Evolutionary conservation across 2,329 filamentous ascomycete species (phyloP).

Genomic region (Tolypocladium inflatum): DNA sequence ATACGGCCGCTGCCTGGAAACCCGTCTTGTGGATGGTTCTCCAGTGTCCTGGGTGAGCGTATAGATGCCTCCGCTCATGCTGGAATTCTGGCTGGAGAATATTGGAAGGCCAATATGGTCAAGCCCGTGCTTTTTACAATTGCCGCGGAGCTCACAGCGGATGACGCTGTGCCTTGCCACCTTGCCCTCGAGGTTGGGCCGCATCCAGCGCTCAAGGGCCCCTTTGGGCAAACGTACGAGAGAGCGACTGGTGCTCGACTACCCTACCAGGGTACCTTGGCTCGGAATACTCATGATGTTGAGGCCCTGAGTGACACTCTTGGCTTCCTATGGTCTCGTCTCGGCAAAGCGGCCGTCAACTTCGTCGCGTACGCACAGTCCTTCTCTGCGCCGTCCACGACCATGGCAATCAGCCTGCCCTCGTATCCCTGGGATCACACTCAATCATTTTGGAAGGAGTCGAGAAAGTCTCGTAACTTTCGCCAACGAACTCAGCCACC

Average conservation of each 20-base stretch:
- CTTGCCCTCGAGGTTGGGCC: conserved; percentile 24
- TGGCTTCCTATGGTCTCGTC: conserved; percentile 1
- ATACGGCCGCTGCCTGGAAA: not conserved
- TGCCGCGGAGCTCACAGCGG: conserved; percentile 6
- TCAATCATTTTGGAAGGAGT: conserved; percentile 17
- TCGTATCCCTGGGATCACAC: conserved; percentile 31
- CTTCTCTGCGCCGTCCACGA: not conserved
- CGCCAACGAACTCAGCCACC: conserved; percentile 3
- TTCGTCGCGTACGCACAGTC: not conserved
- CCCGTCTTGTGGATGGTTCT: conserved; percentile 2
- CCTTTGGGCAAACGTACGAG: conserved; percentile 21
- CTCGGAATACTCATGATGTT: conserved; percentile 9
- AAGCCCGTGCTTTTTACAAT: conserved; percentile 11
- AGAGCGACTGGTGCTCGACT: conserved; percentile 6
- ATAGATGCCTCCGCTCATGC: not conserved
- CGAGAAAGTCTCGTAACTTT: conserved; percentile 3
- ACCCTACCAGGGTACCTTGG: conserved; percentile 13
- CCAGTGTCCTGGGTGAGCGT: conserved; percentile 6
- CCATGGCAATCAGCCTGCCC: conserved; percentile 15
- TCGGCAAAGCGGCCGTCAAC: conserved; percentile 1
- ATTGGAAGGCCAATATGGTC: conserved; percentile 7
- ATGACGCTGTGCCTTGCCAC: conserved; percentile 3
- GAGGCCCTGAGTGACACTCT: conserved; percentile 7
- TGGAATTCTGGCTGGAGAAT: not conserved
- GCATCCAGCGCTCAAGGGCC: conserved; percentile 30